Conservation (phyloP, 495 filamentous ascomycete species). For the Massariosphaeria phaeospora region DNA sequence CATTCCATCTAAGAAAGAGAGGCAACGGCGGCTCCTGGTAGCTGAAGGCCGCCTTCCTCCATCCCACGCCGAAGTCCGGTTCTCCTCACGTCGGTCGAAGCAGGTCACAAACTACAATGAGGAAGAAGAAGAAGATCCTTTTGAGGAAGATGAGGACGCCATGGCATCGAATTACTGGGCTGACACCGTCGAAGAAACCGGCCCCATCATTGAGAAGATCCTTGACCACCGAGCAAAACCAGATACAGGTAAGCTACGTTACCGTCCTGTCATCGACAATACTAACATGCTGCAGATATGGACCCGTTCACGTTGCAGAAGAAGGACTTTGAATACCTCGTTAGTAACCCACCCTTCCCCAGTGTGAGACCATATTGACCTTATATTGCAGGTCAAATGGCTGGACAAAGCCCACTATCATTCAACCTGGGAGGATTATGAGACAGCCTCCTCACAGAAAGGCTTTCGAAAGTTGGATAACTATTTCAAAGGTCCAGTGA, state of each 20-base stretch:
- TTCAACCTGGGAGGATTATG: slow-evolving; percentile 84
- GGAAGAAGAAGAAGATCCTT: slow-evolving; percentile 55
- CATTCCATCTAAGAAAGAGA: slow-evolving; percentile 63
- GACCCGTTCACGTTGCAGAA: slow-evolving; percentile 44
- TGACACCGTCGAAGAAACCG: slow-evolving; percentile 52
- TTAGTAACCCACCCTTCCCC: slow-evolving; percentile 32
- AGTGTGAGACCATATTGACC: slow-evolving; percentile 5
- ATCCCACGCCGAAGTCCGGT: slow-evolving; percentile 69
- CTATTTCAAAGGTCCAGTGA: slow-evolving; percentile 70
- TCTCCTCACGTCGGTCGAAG: slow-evolving; percentile 81
- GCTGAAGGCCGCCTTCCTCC: slow-evolving; percentile 54
- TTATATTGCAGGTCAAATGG: slow-evolving; percentile 73
- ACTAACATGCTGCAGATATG: slow-evolving; percentile 14
- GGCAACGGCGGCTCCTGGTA: slow-evolving; percentile 57
- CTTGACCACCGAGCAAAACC: slow-evolving; percentile 78
- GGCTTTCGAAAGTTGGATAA: slow-evolving; percentile 88
- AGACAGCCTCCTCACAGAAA: slow-evolving; percentile 59
- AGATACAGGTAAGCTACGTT: slow-evolving; percentile 49
- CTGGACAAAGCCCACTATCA: slow-evolving; percentile 91
- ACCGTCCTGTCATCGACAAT: neutral
- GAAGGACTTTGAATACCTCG: slow-evolving; percentile 83
- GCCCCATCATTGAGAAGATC: slow-evolving; percentile 81
- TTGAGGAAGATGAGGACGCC: slow-evolving; percentile 47
- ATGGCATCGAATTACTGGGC: slow-evolving; percentile 35
- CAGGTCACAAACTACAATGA: slow-evolving; percentile 85